Evolutionary conservation across 768 basidiomycete species (phyloP), one percentile per base, ranked within the genome.

Genomic region (Rhodocollybia butyracea): DNA sequence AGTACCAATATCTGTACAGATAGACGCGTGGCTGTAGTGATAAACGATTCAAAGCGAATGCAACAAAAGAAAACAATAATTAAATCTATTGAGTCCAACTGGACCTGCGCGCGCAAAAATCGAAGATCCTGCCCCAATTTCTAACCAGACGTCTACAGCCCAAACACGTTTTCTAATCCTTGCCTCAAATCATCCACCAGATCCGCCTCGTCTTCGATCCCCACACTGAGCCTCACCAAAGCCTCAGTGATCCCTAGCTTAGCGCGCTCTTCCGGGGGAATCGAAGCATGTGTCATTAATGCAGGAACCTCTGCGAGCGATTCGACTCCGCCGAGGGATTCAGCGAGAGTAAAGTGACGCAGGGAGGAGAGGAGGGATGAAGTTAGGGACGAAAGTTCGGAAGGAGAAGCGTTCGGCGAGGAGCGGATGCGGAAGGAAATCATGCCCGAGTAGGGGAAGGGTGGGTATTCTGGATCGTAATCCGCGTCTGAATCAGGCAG

Each of bases 391-490:
- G 48, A 22, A 27, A 24, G 19, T 34, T 50, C 17, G 12, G 46
- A 24, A 5, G 46, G 31, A 32, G 29, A 21, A n/a, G 46, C 22
- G 7, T 29, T 32, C 19, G 26, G n/a, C 26, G 51, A 26, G 7
- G 41, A 89, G 73, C 43, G 83, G 72, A 76, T 84, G 76, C 58
- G 85, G 80, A 81, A 93, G 75, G 86, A 84, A 51, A 98, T 79
- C 87, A 98, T 94, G 5, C 96, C 95, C 8, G 91, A 88, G 65
- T 85, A 94, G 0, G 94, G 94, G 73, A 98, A 89, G 1, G 89
- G 91, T 56, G 61, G 70, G 38, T 50, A 24, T 3, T 32, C 21
- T 5, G 32, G 22, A 32, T 50, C 32, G 22, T 22, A 58, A 63
- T 53, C 30, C 64, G 10, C 2, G 13, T 53, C 29, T 31, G 51